Conservation (phyloP, 2,329 filamentous ascomycete species). For the Arthrobotrys megalospora region DNA sequence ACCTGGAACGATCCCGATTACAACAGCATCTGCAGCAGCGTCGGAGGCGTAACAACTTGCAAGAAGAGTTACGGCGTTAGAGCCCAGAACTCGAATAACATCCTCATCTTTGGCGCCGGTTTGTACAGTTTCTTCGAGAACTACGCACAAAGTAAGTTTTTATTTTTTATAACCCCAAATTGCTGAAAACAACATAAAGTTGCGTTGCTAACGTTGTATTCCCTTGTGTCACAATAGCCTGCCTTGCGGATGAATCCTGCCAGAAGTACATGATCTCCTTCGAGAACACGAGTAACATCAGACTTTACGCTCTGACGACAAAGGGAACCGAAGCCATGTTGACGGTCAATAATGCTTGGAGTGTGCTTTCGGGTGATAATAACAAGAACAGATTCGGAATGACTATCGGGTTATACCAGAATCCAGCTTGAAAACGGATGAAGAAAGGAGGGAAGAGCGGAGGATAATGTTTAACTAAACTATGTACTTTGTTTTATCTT, state of each 20-base stretch:
- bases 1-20: slow-evolving; percentile 60
- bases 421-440: not conserved
- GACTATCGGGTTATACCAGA: slow-evolving; percentile 40
- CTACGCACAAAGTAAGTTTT: slow-evolving; percentile 43
- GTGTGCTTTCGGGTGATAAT: slow-evolving; percentile 33
- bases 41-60: slow-evolving; percentile 61
- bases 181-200: not conserved
- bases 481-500: not conserved
- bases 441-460: not conserved
- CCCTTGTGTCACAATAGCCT: slow-evolving; percentile 22
- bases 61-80: slow-evolving; percentile 65
- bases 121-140: slow-evolving; percentile 67
- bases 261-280: slow-evolving; percentile 51
- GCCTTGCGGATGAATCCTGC: slow-evolving; percentile 55
- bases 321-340: slow-evolving; percentile 42
- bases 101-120: slow-evolving; percentile 66
- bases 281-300: slow-evolving; percentile 40
- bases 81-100: slow-evolving; percentile 60
- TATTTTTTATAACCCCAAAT: not conserved
- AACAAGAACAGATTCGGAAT: slow-evolving; percentile 23
- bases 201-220: slow-evolving; percentile 31
- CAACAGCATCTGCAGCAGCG: slow-evolving; percentile 25
- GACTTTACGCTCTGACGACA: slow-evolving; percentile 45
- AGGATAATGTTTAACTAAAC: slow-evolving; percentile 18
- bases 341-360: slow-evolving; percentile 36